Conservation (phyloP, 225 moss, liverwort and hornwort species). For the Physcomitrellopsis africana region DNA sequence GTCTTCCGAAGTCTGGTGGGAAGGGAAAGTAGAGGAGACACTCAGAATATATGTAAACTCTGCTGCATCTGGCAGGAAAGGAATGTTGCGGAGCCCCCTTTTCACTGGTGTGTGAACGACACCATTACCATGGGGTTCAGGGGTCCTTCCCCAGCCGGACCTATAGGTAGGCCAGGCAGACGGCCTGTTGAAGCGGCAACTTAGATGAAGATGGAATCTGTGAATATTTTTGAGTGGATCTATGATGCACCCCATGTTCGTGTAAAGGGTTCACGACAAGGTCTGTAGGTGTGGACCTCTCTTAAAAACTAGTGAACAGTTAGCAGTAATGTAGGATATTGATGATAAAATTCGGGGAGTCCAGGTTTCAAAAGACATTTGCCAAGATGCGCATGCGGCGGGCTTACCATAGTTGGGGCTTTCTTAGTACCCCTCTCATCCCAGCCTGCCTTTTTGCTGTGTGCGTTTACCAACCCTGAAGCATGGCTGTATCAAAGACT, state of each 20-base stretch:
- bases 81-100: conserved; percentile 78
- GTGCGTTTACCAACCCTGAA: background rate
- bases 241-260: conserved; percentile 49
- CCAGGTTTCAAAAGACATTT: conserved; percentile 42
- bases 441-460: conserved; percentile 30
- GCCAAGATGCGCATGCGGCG: conserved; percentile 43
- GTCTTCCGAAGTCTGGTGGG: conserved; percentile 82
- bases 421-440: conserved; percentile 35
- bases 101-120: conserved; percentile 98
- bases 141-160: conserved; percentile 96
- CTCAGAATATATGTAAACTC: conserved; percentile 81
- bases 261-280: conserved; percentile 45
- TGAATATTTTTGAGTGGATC: conserved; percentile 51
- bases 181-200: conserved; percentile 94
- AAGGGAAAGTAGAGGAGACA: conserved; percentile 73
- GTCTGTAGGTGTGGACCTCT: conserved; percentile 54
- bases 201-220: conserved; percentile 47
- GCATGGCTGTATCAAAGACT: no score
- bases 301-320: background rate
- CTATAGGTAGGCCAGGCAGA: conserved; percentile 91
- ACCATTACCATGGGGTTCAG: conserved; percentile 92
- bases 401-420: conserved; percentile 32
- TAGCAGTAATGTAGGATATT: conserved; percentile 45
- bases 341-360: conserved; percentile 50
- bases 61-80: conserved; percentile 86